Evolutionary conservation across 2,329 filamentous ascomycete species (phyloP).

Genomic region (Xylaria arbuscula): DNA sequence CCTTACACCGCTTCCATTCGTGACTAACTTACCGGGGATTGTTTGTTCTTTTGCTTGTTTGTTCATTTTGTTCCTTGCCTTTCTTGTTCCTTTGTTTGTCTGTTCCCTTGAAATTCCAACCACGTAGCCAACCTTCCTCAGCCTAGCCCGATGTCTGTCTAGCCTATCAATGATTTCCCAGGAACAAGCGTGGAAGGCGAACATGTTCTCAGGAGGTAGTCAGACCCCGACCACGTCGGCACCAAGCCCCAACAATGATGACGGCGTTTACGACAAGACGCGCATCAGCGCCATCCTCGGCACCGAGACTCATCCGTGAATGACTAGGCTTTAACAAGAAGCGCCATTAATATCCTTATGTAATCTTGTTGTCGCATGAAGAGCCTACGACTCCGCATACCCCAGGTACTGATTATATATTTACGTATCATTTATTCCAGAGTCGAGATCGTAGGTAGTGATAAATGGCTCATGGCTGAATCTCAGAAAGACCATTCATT

Average conservation of each 20-base stretch:
- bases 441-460: no score
- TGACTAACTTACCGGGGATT: constrained; percentile 3
- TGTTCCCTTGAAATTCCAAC: constrained; percentile 5
- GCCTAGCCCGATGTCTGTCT: constrained; percentile 7
- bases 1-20: constrained; percentile 21
- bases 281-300: constrained; percentile 72
- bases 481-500: background rate
- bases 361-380: no score
- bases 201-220: constrained; percentile 55
- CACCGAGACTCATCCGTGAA: constrained; percentile 58
- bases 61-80: no score
- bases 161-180: background rate
- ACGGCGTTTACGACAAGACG: constrained; percentile 64
- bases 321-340: background rate
- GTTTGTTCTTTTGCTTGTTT: background rate
- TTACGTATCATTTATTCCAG: no score
- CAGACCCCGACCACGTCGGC: constrained; percentile 64
- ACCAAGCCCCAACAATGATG: constrained; percentile 63
- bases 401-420: no score
- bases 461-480: background rate
- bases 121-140: background rate
- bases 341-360: background rate
- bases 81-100: no score
- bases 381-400: no score
- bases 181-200: constrained; percentile 76